Base-by-base conservation (phyloP, 305 asterid species). In the Fraxinus albicans region DNA sequence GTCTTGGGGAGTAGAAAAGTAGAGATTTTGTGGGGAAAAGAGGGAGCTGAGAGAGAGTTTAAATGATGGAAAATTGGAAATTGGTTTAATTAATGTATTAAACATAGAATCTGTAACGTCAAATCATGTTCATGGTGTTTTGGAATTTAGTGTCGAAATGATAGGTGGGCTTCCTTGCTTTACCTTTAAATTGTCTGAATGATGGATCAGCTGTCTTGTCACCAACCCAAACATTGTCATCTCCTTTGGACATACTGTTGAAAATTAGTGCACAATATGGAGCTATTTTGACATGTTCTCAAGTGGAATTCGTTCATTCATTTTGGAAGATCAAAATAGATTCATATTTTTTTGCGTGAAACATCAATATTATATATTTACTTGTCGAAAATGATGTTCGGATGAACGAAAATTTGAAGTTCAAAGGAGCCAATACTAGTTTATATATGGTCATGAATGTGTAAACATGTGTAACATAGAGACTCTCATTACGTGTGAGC, bases 71-170 rank as follows among this genome's bases (percentile, higher is more conserved):
- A n/a, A n/a, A n/a, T 47, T 47, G 55, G 55, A 35, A 35, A 35
- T 35, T 35, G 40, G 40, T 35, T 35, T 35, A 35, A 35, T 2
- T 42, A 42, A 2, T 42, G 50, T 47, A 13, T 29, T 33, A 29
- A 53, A 58, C 10, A 73, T 74, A 89, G 97, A 91, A 93, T 91
- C 97, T 88, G 97, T 89, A 85, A 90, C 81, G 94, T 93, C 97
- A 89, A 90, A 90, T 93, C 97, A 88, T 88, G 87, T 84, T 79
- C 89, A 90, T 92, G 93, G 89, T 79, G 78, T 73, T 85, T 79
- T 87, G 90, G 89, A 83, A 80, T 80, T 73, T 85, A 89, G 89
- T 89, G 91, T 55, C 42, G 58, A 80, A 53, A 33, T 34, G 53
- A 63, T 23, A 13, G 36, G 74, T 25, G 65, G 60, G 25, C 4